Percentiles rank a stretch among this genome's conserved stretches.
These are phyloP conservation scores for Cladorrhinum sp. DNA, from an alignment of 2,329 filamentous ascomycete genomes.

Conservation along the genomic window DNA sequence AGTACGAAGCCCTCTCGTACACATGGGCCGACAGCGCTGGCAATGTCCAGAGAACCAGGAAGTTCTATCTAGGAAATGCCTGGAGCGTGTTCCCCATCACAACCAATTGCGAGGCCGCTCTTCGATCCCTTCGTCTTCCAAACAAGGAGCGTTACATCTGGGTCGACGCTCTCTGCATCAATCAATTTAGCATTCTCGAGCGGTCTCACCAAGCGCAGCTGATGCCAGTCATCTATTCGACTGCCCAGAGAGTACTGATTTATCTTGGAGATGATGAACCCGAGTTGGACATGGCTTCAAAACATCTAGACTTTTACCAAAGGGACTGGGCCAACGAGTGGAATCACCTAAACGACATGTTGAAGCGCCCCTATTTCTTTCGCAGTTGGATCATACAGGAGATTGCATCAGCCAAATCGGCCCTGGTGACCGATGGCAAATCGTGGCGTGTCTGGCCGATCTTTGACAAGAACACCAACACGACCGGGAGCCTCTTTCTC, in stretches of 20 bases:
- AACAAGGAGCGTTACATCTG: constrained; percentile 13
- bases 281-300: constrained; percentile 1
- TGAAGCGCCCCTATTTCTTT: constrained; percentile 19
- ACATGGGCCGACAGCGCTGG: constrained; percentile 18
- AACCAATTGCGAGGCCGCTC: constrained; percentile 17
- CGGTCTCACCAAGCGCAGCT: constrained; percentile 16
- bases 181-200: constrained; percentile 11
- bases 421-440: constrained; percentile 11
- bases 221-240: constrained; percentile 21
- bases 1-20: constrained; percentile 20
- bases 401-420: constrained; percentile 16
- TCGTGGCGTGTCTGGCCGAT: constrained; percentile 19
- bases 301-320: neutral
- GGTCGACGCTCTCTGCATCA: constrained; percentile 19
- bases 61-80: constrained; percentile 16
- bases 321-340: constrained; percentile 8
- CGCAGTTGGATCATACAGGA: constrained; percentile 22
- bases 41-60: constrained; percentile 12
- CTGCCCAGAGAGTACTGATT: constrained; percentile 15
- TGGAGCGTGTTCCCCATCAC: constrained; percentile 19
- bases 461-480: neutral
- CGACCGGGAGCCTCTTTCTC: constrained; percentile 7
- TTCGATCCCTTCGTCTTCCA: constrained; percentile 14
- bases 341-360: constrained; percentile 8
- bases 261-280: constrained; percentile 15